Base-by-base conservation (phyloP, 345 rosid species). In the Acer saccharum region DNA sequence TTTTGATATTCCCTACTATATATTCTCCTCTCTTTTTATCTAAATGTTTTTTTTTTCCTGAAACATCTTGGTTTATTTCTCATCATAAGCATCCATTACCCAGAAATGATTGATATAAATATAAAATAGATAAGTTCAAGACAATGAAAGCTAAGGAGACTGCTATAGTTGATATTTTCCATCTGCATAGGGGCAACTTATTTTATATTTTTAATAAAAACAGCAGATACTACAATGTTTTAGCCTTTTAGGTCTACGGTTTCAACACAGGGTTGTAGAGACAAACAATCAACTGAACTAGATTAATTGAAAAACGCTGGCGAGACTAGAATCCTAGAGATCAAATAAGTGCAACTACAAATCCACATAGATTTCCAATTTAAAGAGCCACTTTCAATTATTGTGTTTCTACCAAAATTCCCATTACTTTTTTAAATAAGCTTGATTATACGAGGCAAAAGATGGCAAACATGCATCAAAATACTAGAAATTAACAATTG, bases 401-500 rank as follows among this genome's bases (percentile, higher is more conserved):
- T 23, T 16, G 32, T 43, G 50, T 65, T 46, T 64, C 74, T 61
- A 48, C 39, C 18, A 32, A 43, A 6, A 21, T 21, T 11, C 44
- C 16, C 50, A n/a, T 62, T 25, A 54, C 54, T 71, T 68, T 58
- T 50, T 25, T 18, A 57, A 52, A 69, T 16, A 21, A 50, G 35
- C 73, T 46, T 52, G 60, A 64, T 70, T 46, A 58, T 12, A 46
- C 72, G 61, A 65, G 27, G 41, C 58, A 73, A 17, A 72, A 12
- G 32, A 76, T 69, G 35, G 43, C 54, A 67, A 72, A 82, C 48
- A 77, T 6, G 20, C 58, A 68, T 57, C 23, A 69, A 63, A 69
- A 69, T 23, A 35, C 39, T 10, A 63, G 0, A 72, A 76, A 7
- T 23, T 7, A 14, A 21, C 13, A 57, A 65, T 10, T 32, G 12